Conservation (phyloP, 495 filamentous ascomycete species). For the Xeromyces bisporus region DNA sequence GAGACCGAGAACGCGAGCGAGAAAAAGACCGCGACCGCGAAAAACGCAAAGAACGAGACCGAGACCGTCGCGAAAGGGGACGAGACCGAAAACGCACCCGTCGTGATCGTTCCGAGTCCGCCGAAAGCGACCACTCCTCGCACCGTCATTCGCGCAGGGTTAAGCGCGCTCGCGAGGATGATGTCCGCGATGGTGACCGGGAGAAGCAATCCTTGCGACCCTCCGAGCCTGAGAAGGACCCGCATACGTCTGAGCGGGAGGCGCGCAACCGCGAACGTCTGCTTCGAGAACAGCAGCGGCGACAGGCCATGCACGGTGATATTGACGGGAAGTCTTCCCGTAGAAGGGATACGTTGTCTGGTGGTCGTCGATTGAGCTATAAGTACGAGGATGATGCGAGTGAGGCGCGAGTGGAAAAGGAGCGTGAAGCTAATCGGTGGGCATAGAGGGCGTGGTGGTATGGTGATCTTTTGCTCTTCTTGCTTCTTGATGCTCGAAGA, state of each 20-base stretch:
- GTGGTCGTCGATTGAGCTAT: slow-evolving; percentile 34
- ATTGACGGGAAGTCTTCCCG: slow-evolving; percentile 27
- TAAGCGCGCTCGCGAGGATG: slow-evolving; percentile 19
- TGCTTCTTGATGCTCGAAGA: no score
- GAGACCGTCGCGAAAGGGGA: slow-evolving; percentile 23
- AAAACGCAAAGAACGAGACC: slow-evolving; percentile 15
- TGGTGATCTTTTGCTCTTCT: not conserved
- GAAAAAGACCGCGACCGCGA: slow-evolving; percentile 19
- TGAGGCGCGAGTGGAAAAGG: slow-evolving; percentile 27
- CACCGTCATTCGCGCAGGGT: slow-evolving; percentile 25
- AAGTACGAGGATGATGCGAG: slow-evolving; percentile 44
- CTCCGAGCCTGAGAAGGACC: slow-evolving; percentile 37
- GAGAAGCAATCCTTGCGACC: slow-evolving; percentile 7
- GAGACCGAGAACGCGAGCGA: slow-evolving; percentile 20
- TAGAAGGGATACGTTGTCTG: slow-evolving; percentile 32
- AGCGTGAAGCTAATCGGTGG: slow-evolving; percentile 27
- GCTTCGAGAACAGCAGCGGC: slow-evolving; percentile 60
- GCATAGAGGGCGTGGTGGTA: no score
- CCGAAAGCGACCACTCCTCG: slow-evolving; percentile 18
- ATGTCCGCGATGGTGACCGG: slow-evolving; percentile 8
- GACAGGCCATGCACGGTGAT: slow-evolving; percentile 37
- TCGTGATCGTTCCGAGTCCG: slow-evolving; percentile 28
- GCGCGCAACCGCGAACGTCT: slow-evolving; percentile 59
- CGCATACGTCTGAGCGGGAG: slow-evolving; percentile 61
- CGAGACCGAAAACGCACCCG: slow-evolving; percentile 24